Evolutionary conservation across 1,284 basidiomycete genomes (phyloP), one percentile per base, ranked within the genome.

Genomic region (Pyrrhoderma lamaoense): DNA sequence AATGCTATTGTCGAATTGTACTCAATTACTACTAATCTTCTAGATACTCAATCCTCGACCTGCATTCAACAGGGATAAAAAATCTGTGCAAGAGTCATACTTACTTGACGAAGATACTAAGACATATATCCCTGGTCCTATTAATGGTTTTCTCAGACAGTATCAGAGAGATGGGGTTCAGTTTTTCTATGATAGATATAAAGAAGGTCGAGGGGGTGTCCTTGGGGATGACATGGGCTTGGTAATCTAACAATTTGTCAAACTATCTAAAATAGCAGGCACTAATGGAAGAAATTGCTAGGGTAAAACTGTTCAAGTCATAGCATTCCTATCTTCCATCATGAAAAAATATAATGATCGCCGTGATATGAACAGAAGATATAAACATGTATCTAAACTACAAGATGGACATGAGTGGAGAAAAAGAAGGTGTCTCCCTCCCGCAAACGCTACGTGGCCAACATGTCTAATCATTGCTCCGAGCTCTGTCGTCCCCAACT

Each of bases 141-240:
- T 93, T 58, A 93, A 93, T 62, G 82, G 80, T 0, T 87, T 83
- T 61, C 70, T 93, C 23, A 80, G 92, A 49, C 79, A 82, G 45
- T 94, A 94, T 60, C 91, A 94, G 61, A 75, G 89, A 23, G 85
- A 92, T 19, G 91, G 92, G 11, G 76, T 88, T 13, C 65, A 68
- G 34, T 93, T 93, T 63, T 76, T 94, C 50, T 92, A 76, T 66
- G 68, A 75, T 5, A 72, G 79, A 31, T 93, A 83, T 61, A 64
- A 72, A 13, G 69, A 81, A 57, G 73, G 71, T 0, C 67, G 74
- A 42, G 91, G 91, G 1, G 89, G 82, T 0, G 62, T 93, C 14
- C 73, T 93, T 1, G 90, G 89, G 14, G 91, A 94, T 63, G 91
- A 94, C 61, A 94, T 94, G 91, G 90, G 89, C 51, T 67, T 91